Base-by-base conservation (phyloP, 352 stramenopile genomes). In the Pythium phragmiticola region DNA sequence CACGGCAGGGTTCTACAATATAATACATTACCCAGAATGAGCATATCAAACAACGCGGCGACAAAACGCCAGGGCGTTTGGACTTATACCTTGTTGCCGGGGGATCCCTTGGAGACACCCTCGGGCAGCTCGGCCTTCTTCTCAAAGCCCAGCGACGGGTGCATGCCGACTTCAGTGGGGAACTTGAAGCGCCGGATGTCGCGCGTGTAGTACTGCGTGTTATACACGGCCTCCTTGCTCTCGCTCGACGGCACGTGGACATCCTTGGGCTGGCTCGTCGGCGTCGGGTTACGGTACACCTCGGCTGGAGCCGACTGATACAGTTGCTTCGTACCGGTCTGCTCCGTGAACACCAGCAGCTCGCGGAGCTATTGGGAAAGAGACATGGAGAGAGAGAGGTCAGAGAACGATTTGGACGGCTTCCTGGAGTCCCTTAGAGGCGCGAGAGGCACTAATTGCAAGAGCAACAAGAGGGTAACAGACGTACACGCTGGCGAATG, bases 161-260 rank as follows among this genome's bases (percentile, higher is more conserved):
- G 86, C 67, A 92, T 70, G 57, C 80, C 84, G 54, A 91, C 78
- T 33, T 88, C 76, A 17, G 76, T 75, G 36, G 85, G 76, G 68
- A 73, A 76, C 34, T 70, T 70, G 65, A 92, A 88, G 67, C 86
- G 80, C 53, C 83, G 82, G 48, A 89, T 80, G 66, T 96, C 88
- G 62, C 88, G 84, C 78, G 87, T 95, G 75, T 96, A 96, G 81
- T 94, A 96, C 42, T 94, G 71, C 43, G 68, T 96, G 70, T 91
- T 92, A 82, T 95, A 96, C 50, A 93, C 60, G 63, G 73, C 77
- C 37, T 92, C 88, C 72, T 93, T 94, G 43, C 60, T 76, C 41
- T 89, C 82, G 36, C 58, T 75, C 26, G 82, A 84, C 33, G 88
- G 88, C 62, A 95, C 85, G 70, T 86, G 77, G 41, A 84, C 79